Evolutionary conservation across 176 grass and related monocot species (phyloP), one percentile per base, ranked within the genome.

Genomic region (Triticum timopheevii): DNA sequence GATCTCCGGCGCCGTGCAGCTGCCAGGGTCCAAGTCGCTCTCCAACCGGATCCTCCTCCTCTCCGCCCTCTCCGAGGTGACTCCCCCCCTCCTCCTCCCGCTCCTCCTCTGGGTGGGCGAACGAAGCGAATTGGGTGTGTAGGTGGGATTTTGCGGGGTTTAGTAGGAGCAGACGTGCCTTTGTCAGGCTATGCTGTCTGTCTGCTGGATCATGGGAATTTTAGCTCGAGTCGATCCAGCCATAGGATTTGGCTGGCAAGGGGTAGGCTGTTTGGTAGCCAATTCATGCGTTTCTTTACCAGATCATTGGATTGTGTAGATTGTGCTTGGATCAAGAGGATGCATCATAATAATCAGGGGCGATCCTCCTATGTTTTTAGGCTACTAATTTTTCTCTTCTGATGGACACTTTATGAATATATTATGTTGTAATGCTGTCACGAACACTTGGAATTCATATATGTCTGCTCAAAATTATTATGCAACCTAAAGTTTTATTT

Each of bases 1-100:
- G 88, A 96, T 99, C 88, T 99, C 97, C 23, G 94, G 97, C 27
- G 86, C 89, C 54, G 91, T 99, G 6, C 90, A 92, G 66, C 88
- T 99, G 78, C 97, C 97, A 0, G 97, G 97, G 3, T 99, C 97
- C 77, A 99, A 99, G 88, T 99, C 97, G 17, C 90, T 99, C 8
- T 99, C 97, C 65, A 99, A 99, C 90, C 89, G 97, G 86, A 99
- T 94, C 90, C 97, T 99, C 44, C 97, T 99, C 2, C 94, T 99
- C 44, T 88, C 94, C 17, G 97, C 97, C 10, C 85, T 96, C 7
- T 93, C 97, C 23, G 94, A 96, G 97, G 97, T 99, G 56, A 96
- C 5, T 19, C 50, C 50, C 50, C 50, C 1, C 47, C 23, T 47
- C 8, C 9, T 8, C 36, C 39, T 0, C 3, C 31, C 0, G 3